These are phyloP conservation scores for Citrullus mucosospermus DNA, from an alignment of 306 rosid species.

Conservation along the genomic window DNA sequence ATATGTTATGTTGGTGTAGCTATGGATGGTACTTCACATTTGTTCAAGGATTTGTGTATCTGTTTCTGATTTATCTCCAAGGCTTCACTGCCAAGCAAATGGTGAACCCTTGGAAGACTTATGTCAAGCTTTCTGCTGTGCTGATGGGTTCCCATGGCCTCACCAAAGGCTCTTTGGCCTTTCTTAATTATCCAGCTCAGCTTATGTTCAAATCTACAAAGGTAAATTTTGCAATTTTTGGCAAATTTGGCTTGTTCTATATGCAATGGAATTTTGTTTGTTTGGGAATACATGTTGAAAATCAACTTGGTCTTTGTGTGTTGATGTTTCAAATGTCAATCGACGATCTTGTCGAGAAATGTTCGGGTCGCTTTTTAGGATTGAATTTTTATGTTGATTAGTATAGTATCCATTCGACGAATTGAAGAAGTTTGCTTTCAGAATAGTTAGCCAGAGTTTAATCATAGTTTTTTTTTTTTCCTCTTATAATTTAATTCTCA, in stretches of 20 bases:
- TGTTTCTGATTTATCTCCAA: conserved; percentile 71
- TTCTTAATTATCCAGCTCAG: conserved; percentile 96
- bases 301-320: neutral
- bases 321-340: neutral
- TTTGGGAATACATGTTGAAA: neutral
- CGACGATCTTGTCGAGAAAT: neutral
- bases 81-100: conserved; percentile 92
- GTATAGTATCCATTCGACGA: neutral
- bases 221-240: conserved; percentile 20
- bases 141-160: conserved; percentile 97
- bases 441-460: neutral
- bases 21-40: conserved; percentile 99
- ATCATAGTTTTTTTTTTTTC: neutral
- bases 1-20: conserved; percentile 33
- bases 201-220: conserved; percentile 97
- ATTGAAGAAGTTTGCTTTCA: neutral
- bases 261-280: neutral
- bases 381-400: neutral
- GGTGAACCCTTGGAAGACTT: conserved; percentile 99
- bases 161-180: conserved; percentile 94
- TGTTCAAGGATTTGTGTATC: conserved; percentile 89
- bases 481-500: neutral
- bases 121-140: conserved; percentile 85
- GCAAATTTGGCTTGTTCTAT: neutral
- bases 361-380: neutral